Evolutionary conservation across 192 early-diverging fungal species (phyloP), one percentile per base, ranked within the genome.

Genomic region (Podila horticola): DNA sequence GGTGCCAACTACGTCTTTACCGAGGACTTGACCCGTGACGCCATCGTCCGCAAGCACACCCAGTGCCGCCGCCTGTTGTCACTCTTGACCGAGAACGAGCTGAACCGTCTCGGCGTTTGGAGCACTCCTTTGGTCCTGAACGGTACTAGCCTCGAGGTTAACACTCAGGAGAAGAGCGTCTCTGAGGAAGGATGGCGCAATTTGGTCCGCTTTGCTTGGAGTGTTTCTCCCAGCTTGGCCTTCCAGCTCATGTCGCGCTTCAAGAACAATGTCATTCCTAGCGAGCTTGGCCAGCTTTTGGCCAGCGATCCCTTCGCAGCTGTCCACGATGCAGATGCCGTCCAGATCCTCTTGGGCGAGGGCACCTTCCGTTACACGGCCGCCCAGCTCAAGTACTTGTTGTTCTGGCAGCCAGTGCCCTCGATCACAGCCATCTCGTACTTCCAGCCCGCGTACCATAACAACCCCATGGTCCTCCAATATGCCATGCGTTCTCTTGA

Each of bases 401-500:
- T 95, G 74, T 97, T 95, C 84, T 98, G 97, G 97, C 87, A 87
- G 19, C 88, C 94, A 8, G 95, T 97, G 4, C 89, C 97, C 30
- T 97, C 98, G 5, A 94, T 99, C 69, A 93, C 93, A 1, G 97
- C 97, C 4, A 87, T 95, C 19, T 87, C 90, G 17, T 97, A 91
- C 75, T 92, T 90, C 88, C 90, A 91, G 49, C 92, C 93, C 41
- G 74, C 86, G 8, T 90, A 88, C 82, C 88, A 87, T 67, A 86
- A 89, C 71, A 88, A 96, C 58, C 95, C 98, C n/a, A 90, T 98
- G 90, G 88, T 97, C 4, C 83, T 98, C 62, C 98, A 99, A 76
- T 99, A 98, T 81, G 92, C 96, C 7, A 94, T 98, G 87, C 90
- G 96, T 28, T 91, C 94, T 36, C 83, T 99, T 26, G 94, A 97